phyloP scores from a whole-genome alignment of 306 rosid species.

The Vigna reflexopilosa region DNA sequence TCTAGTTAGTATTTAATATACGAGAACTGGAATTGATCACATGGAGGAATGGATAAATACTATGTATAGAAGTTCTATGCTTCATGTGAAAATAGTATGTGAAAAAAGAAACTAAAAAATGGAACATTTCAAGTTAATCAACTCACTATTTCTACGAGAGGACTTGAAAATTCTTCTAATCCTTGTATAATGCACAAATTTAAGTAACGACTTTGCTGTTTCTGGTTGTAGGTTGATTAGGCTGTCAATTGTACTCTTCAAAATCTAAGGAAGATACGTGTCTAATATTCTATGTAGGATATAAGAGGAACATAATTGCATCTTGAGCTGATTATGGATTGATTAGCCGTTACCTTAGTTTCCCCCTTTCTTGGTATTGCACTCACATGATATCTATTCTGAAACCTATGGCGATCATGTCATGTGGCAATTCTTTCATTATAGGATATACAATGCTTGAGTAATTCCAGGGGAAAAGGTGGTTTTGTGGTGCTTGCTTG shows the following conservation, averaged over 20 bases:
- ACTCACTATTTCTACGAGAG: background rate
- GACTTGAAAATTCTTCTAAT: constrained; percentile 8
- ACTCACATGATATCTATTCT: constrained; percentile 14
- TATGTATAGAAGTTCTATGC: background rate
- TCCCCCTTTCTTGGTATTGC: constrained; percentile 2
- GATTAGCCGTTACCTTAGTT: background rate
- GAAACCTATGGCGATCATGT: background rate
- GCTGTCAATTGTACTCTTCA: constrained; percentile 24
- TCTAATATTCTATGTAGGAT: background rate
- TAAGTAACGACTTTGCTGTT: constrained; percentile 6
- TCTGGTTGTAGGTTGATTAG: constrained; percentile 15
- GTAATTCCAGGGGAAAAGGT: background rate
- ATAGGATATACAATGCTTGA: constrained; percentile 3
- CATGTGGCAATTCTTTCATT: background rate
- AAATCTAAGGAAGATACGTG: background rate
- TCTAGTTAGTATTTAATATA: constrained; percentile 16
- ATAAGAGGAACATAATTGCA: constrained; percentile 1
- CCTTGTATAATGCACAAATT: constrained; percentile 15
- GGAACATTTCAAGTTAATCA: constrained; percentile 16
- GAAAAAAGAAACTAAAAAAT: background rate
- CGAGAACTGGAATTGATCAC: background rate
- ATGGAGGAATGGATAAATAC: background rate
- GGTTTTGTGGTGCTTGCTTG: constrained; percentile 7
- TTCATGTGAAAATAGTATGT: background rate
- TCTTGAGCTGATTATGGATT: constrained; percentile 16